Evolutionary conservation across 148 eudicot species (phyloP).

Genomic region (Cornus controversa): DNA sequence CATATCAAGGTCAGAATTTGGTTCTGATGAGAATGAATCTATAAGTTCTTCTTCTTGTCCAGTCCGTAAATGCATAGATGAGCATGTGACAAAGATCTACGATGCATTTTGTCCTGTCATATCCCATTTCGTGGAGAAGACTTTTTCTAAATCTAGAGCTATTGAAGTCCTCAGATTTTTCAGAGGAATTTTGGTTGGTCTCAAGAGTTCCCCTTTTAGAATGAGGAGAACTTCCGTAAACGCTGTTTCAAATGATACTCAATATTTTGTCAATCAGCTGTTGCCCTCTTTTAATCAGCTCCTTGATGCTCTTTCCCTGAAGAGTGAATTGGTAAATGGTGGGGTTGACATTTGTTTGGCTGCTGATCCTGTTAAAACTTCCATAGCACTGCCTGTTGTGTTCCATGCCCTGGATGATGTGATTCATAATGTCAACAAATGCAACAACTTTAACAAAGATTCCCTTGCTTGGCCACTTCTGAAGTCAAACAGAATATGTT

Average conservation of each 20-base stretch:
- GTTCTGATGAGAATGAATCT: slow-evolving; percentile 48
- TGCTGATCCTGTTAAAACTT: slow-evolving; percentile 78
- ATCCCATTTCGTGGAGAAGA: slow-evolving; percentile 44
- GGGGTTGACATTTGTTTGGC: slow-evolving; percentile 50
- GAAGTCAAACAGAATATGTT: slow-evolving; percentile 76
- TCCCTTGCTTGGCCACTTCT: slow-evolving; percentile 63
- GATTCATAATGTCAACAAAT: slow-evolving; percentile 38
- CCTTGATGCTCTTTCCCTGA: slow-evolving; percentile 66
- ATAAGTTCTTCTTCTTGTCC: slow-evolving; percentile 70
- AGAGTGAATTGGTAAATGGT: slow-evolving; percentile 44
- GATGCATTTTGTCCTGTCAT: slow-evolving; percentile 55
- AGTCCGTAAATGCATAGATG: slow-evolving; percentile 79
- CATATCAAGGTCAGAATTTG: slow-evolving; percentile 82
- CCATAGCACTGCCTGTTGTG: slow-evolving; percentile 83
- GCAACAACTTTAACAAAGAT: slow-evolving; percentile 33
- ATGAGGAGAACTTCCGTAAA: slow-evolving; percentile 52
- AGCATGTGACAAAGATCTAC: slow-evolving; percentile 80
- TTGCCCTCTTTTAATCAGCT: slow-evolving; percentile 54
- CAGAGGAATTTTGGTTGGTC: slow-evolving; percentile 44
- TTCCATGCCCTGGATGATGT: slow-evolving; percentile 83
- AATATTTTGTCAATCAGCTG: slow-evolving; percentile 36
- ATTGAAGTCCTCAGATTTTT: slow-evolving; percentile 48
- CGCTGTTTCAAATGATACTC: slow-evolving; percentile 29
- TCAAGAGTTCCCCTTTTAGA: slow-evolving; percentile 66
- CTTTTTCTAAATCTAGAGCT: slow-evolving; percentile 39